Percentiles rank a stretch among this genome's conserved stretches.
phyloP scores from a whole-genome alignment of 169 alveolate species.

The Cytauxzoon felis region DNA sequence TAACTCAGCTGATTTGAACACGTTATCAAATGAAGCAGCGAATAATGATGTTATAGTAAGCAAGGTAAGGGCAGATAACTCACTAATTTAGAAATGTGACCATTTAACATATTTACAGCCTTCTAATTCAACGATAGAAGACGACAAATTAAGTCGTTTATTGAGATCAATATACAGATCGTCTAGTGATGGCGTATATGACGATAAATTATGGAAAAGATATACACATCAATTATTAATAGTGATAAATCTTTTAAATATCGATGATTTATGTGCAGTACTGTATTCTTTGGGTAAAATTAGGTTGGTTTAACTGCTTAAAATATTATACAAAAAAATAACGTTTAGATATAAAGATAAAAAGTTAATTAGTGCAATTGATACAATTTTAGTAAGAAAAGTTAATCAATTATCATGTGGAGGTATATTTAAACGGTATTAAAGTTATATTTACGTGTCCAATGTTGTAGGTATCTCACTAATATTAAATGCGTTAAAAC shows the following conservation, averaged over 20 bases:
- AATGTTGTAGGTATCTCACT: slow-evolving; percentile 69
- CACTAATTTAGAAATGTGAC: slow-evolving; percentile 15
- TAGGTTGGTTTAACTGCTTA: too few species aligned
- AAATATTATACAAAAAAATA: neutral
- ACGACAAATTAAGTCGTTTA: too few species aligned
- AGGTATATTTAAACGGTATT: neutral
- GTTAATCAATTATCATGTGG: slow-evolving; percentile 52
- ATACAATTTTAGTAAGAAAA: slow-evolving; percentile 59
- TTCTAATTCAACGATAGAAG: too few species aligned
- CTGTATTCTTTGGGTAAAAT: slow-evolving; percentile 75
- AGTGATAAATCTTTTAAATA: slow-evolving; percentile 53
- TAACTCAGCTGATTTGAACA: neutral
- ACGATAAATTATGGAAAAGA: slow-evolving; percentile 73
- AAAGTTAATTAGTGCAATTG: slow-evolving; percentile 52
- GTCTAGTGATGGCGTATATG: slow-evolving; percentile 68
- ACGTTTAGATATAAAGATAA: slow-evolving; percentile 57
- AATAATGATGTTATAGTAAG: neutral
- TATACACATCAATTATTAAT: slow-evolving; percentile 61
- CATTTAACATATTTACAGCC: too few species aligned
- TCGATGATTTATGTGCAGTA: slow-evolving; percentile 65
- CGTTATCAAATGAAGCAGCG: neutral
- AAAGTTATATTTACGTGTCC: too few species aligned
- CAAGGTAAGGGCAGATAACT: neutral
- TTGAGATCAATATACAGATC: slow-evolving; percentile 66
- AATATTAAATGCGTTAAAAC: slow-evolving; percentile 68